These are phyloP conservation scores for Verticillium zaregamsianum DNA, from an alignment of 2,329 filamentous ascomycete species.

Conservation along the genomic window DNA sequence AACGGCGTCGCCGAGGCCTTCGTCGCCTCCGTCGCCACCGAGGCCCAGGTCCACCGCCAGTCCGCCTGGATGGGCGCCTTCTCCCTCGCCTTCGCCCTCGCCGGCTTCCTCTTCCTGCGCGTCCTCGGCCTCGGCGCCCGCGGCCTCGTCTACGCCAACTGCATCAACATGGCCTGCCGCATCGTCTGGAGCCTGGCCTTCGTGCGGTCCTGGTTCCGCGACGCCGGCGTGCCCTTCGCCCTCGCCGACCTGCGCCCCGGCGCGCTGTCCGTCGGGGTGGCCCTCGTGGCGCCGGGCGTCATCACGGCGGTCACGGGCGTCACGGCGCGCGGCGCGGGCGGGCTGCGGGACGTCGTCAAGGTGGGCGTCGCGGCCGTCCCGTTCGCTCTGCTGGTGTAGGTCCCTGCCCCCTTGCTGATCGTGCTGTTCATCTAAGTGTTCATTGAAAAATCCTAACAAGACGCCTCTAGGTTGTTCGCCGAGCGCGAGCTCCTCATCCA, in stretches of 20 bases:
- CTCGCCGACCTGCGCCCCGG: conserved; percentile 39
- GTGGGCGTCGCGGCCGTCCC: conserved; percentile 45
- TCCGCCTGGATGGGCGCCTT: conserved; percentile 81
- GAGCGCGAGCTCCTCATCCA: conserved; percentile 51
- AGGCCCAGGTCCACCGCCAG: conserved; percentile 70
- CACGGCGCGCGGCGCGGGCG: conserved; percentile 4
- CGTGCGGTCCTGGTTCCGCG: conserved; percentile 59
- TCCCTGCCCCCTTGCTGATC: neutral
- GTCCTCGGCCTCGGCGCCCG: conserved; percentile 66
- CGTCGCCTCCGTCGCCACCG: conserved; percentile 78
- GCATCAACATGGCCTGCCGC: conserved; percentile 82
- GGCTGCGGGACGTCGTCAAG: conserved; percentile 37
- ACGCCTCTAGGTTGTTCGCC: conserved; percentile 39
- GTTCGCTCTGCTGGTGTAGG: conserved; percentile 54
- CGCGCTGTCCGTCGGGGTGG: conserved; percentile 36
- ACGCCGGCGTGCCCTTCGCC: conserved; percentile 36
- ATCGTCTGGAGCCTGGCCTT: conserved; percentile 78
- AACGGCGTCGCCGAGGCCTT: conserved; percentile 94
- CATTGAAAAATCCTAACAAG: conserved; percentile 4
- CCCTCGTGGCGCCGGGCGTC: conserved; percentile 37
- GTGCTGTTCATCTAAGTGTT: conserved; percentile 3
- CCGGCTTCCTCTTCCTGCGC: conserved; percentile 72
- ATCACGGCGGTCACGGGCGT: conserved; percentile 23
- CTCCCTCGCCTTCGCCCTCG: conserved; percentile 68
- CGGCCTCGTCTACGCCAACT: conserved; percentile 83